Percentiles rank a stretch among this genome's conserved stretches.
Evolutionary conservation across 306 rosid genomes (phyloP).

Genomic region (Malus orientalis): DNA sequence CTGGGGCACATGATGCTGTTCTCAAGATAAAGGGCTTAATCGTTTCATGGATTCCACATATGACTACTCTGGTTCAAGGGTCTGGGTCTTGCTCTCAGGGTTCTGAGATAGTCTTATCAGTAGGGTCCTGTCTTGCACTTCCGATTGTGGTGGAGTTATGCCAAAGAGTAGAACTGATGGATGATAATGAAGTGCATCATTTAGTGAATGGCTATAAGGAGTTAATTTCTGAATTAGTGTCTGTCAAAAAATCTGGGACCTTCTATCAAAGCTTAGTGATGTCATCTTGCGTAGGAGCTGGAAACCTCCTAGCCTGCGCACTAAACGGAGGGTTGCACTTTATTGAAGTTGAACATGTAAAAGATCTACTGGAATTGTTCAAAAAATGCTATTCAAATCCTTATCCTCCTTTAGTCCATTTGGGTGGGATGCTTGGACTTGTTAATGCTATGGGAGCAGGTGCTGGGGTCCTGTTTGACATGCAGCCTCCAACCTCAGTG

Average conservation of each 20-base stretch:
- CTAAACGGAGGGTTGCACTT: conserved; percentile 66
- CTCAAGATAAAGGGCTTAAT: conserved; percentile 62
- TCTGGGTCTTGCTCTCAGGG: conserved; percentile 25
- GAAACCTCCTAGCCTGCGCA: conserved; percentile 56
- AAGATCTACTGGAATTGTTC: conserved; percentile 60
- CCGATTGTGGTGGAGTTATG: conserved; percentile 68
- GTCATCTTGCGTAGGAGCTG: conserved; percentile 91
- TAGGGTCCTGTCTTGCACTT: conserved; percentile 89
- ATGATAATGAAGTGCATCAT: conserved; percentile 48
- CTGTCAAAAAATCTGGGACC: conserved; percentile 45
- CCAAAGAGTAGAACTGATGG: conserved; percentile 74
- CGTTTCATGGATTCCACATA: conserved; percentile 71
- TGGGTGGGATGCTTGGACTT: conserved; percentile 90
- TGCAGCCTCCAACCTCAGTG: conserved; percentile 36
- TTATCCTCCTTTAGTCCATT: conserved; percentile 60
- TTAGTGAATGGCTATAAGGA: conserved; percentile 52
- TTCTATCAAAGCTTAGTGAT: conserved; percentile 63
- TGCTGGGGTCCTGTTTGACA: conserved; percentile 50
- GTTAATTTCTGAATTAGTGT: conserved; percentile 59
- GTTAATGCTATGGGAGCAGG: conserved; percentile 80
- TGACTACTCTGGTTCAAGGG: conserved; percentile 28
- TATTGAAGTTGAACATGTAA: conserved; percentile 50
- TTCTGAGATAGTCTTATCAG: conserved; percentile 45
- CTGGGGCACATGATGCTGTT: conserved; percentile 59
- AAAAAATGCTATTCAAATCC: conserved; percentile 70